Base-by-base conservation (phyloP, 306 rosid species). In the Trifolium fragiferum region DNA sequence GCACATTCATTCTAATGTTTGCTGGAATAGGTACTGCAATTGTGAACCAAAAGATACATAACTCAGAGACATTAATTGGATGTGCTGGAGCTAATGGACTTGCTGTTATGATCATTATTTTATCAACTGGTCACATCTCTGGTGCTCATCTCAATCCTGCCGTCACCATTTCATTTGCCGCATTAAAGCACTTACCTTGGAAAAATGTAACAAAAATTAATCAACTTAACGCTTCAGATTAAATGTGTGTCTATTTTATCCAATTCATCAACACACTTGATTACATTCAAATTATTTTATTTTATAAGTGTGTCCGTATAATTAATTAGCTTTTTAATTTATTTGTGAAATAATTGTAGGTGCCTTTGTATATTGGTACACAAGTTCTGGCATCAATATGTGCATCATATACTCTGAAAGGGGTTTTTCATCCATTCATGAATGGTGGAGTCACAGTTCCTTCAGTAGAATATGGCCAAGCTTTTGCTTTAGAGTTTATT, bases 61-160 rank as follows among this genome's bases (percentile, higher is more conserved):
- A 89, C 27, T 62, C 90, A 1, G 96, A 89, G 77, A 81, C 86
- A 25, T 85, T 91, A 4, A 25, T 93, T 3, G 98, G 97, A 27
- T 84, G 90, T 7, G 96, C 98, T 2, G 84, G 85, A 23, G 75
- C 96, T 4, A 80, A 87, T 6, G 94, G 98, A 38, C 91, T 93
- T 1, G 89, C 98, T 0, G 97, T 89, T 3, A 93, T 88, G 97
- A 75, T 93, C 23, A 81, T 91, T 63, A 87, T 89, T 59, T 70
- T 87, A 50, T 91, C 98, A 13, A 93, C 92, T 1, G 91, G 96
- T 20, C 97, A 91, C 76, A 93, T 93, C 76, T 93, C 94, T 1
- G 94, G 98, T 27, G 98, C 96, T 77, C 97, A 89, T 81, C 90
- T 93, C 75, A 93, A 93, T 79, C 98, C 92, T 2, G 89, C 94